Evolutionary conservation across 495 filamentous ascomycete genomes (phyloP).

Genomic region (Aspergillus campestris): DNA sequence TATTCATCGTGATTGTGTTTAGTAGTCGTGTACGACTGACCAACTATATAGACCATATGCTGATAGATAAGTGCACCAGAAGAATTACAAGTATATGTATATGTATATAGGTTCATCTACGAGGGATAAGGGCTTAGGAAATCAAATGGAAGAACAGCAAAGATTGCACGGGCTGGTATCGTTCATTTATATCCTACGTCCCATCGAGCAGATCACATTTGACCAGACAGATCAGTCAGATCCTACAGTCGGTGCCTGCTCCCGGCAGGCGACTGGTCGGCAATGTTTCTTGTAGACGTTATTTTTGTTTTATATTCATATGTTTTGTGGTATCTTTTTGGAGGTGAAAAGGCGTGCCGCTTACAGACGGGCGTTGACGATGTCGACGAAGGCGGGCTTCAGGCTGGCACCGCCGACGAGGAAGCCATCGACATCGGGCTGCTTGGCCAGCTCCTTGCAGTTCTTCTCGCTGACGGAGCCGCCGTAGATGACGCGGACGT

Average conservation of each 20-base stretch:
- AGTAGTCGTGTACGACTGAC: no score
- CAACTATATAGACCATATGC: no score
- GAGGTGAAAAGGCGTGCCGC: conserved; percentile 4
- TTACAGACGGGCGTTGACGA: conserved; percentile 54
- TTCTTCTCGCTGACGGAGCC: conserved; percentile 98
- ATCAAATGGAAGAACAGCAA: no score
- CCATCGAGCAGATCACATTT: background rate
- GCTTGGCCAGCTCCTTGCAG: conserved; percentile 82
- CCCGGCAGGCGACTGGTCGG: no score
- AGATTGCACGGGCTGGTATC: no score
- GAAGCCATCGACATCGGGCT: conserved; percentile 96
- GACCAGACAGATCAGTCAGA: no score
- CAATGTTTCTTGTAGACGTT: no score
- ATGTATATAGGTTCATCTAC: no score
- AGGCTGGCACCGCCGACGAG: conserved; percentile 95
- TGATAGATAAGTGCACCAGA: no score
- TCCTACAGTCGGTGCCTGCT: no score
- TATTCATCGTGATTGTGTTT: conserved; percentile 67
- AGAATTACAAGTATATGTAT: no score
- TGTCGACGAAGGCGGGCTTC: conserved; percentile 86
- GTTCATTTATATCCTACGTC: background rate
- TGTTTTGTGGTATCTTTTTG: background rate
- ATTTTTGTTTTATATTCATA: background rate
- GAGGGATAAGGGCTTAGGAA: no score
- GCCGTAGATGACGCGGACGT: conserved; percentile 88